Percentiles rank a stretch among this genome's conserved stretches.
These are phyloP conservation scores for Rhodocollybia butyracea DNA, from an alignment of 768 basidiomycete species.

Conservation along the genomic window DNA sequence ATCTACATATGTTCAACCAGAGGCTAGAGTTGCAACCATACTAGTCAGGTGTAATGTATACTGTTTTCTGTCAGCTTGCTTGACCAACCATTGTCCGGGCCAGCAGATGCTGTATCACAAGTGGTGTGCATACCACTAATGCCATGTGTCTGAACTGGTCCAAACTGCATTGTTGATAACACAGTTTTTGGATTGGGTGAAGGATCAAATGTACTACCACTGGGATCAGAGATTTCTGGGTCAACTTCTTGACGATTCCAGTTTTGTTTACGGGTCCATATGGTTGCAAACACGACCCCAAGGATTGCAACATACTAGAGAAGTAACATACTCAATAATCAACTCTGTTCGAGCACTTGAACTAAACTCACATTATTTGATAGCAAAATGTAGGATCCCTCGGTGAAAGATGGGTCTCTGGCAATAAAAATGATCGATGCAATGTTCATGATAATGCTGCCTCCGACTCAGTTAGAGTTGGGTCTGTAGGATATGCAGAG, in stretches of 20 bases:
- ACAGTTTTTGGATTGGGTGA: not conserved
- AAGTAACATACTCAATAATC: no score
- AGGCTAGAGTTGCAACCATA: no score
- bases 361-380: slow-evolving; percentile 1
- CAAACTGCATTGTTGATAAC: not conserved
- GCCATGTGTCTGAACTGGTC: no score
- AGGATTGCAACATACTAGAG: slow-evolving; percentile 27
- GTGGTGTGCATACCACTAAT: no score
- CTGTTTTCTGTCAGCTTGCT: no score
- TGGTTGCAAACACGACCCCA: slow-evolving; percentile 33
- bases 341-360: no score
- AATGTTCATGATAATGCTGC: slow-evolving; percentile 21
- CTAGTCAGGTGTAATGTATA: no score
- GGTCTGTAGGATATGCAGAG: no score
- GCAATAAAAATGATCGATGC: slow-evolving; percentile 27
- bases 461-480: no score
- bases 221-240: not conserved
- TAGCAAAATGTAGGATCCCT: slow-evolving; percentile 17
- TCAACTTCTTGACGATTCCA: not conserved
- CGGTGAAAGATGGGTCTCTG: slow-evolving; percentile 18
- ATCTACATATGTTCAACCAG: no score
- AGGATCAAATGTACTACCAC: not conserved
- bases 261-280: slow-evolving; percentile 23
- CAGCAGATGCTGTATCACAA: no score
- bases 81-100: no score